Evolutionary conservation across 2,329 filamentous ascomycete genomes (phyloP).

Genomic region (Dactylellina cionopaga): DNA sequence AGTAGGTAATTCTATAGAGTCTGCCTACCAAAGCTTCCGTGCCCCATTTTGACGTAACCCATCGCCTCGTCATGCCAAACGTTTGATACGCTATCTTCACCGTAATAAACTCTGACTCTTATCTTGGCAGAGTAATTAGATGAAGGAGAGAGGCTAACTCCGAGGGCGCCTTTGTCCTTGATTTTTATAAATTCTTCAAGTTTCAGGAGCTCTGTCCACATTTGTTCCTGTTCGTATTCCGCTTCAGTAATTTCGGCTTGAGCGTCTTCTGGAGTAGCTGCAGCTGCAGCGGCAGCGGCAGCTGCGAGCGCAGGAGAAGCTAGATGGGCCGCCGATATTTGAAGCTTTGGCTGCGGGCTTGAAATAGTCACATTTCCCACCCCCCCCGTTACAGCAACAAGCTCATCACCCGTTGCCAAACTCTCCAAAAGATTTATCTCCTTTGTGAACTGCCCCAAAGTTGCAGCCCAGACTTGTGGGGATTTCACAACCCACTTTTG

Average conservation of each 20-base stretch:
- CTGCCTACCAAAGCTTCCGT: conserved; percentile 27
- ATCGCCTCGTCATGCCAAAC: conserved; percentile 17
- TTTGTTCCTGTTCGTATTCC: conserved; percentile 22
- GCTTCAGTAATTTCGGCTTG: background rate
- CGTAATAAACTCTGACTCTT: conserved; percentile 12
- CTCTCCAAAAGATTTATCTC: conserved; percentile 9
- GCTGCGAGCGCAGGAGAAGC: background rate
- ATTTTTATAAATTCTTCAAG: conserved; percentile 7
- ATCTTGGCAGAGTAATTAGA: conserved; percentile 20
- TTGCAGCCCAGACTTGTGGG: conserved; percentile 3
- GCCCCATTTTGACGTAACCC: conserved; percentile 28
- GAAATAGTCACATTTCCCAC: conserved; percentile 2
- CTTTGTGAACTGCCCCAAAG: background rate
- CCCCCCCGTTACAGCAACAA: background rate
- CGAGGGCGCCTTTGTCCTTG: conserved; percentile 21
- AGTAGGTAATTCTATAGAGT: background rate
- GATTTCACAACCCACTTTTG: conserved; percentile 21
- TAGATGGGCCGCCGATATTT: background rate
- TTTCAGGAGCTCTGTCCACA: conserved; percentile 16
- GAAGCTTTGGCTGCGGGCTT: background rate
- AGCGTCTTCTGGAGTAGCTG: background rate
- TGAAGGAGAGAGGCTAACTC: conserved; percentile 10
- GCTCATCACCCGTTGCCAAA: background rate
- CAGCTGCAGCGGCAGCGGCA: background rate
- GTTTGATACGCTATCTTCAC: background rate